Conservation (phyloP, 2,329 filamentous ascomycete species). For the Chaetothyriales sp. region DNA sequence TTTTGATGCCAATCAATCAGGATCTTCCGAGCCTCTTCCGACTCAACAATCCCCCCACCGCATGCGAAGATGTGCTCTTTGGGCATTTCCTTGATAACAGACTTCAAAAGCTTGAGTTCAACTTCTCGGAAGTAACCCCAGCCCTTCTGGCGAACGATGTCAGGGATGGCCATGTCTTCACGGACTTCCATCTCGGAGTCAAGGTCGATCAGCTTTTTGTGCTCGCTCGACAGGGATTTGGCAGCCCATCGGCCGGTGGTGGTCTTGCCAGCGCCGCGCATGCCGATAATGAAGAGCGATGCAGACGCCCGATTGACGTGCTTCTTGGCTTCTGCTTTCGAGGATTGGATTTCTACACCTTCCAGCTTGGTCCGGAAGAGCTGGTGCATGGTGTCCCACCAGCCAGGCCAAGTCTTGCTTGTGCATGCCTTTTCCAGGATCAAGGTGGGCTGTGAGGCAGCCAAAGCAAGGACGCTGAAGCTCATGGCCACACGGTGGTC, state of each 20-base stretch:
- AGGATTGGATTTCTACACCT: constrained; percentile 49
- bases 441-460: constrained; percentile 56
- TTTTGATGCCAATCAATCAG: constrained; percentile 58
- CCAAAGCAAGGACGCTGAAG: constrained; percentile 74
- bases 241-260: constrained; percentile 82
- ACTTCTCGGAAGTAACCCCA: constrained; percentile 81
- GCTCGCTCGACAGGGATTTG: constrained; percentile 57
- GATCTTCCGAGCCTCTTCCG: constrained; percentile 60
- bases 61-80: constrained; percentile 77
- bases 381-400: constrained; percentile 82
- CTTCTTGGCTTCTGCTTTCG: constrained; percentile 24
- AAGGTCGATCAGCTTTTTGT: constrained; percentile 72
- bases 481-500: constrained; percentile 98
- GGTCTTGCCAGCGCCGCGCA: constrained; percentile 94
- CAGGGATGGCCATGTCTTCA: constrained; percentile 63
- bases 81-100: constrained; percentile 60
- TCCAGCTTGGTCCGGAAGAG: constrained; percentile 64
- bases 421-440: constrained; percentile 85
- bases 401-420: constrained; percentile 96
- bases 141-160: constrained; percentile 64
- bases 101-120: constrained; percentile 61
- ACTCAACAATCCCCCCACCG: constrained; percentile 86
- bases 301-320: constrained; percentile 30
- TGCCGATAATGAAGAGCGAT: constrained; percentile 91
- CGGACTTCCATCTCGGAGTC: constrained; percentile 72